phyloP scores from a whole-genome alignment of 176 grass and related monocot species.

The Hyparrhenia diplandra region DNA sequence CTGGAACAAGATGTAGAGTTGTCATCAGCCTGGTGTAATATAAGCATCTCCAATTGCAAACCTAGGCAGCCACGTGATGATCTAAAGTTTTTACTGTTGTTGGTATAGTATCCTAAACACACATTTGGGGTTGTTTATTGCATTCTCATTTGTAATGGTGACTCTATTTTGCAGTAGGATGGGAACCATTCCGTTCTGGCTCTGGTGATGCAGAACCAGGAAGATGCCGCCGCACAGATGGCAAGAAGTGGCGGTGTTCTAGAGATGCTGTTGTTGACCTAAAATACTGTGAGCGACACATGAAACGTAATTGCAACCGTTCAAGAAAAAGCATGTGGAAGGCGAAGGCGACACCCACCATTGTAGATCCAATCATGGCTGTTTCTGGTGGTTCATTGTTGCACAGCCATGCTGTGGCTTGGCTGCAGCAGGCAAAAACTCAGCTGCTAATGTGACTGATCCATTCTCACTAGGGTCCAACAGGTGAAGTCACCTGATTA shows the following conservation, averaged over 20 bases:
- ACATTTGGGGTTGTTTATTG: neutral
- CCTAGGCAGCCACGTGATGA: neutral
- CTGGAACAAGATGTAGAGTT: neutral
- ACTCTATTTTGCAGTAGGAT: constrained; percentile 51
- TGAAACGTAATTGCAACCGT: constrained; percentile 69
- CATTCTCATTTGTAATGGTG: neutral
- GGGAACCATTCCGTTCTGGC: constrained; percentile 51
- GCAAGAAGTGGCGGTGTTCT: constrained; percentile 93
- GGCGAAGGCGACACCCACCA: constrained; percentile 34
- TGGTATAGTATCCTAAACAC: neutral
- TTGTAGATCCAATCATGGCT: constrained; percentile 27
- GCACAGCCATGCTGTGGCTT: constrained; percentile 4
- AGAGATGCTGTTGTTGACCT: constrained; percentile 73
- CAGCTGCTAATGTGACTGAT: constrained; percentile 16
- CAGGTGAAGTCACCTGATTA: constrained; percentile 37
- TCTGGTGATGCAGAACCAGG: constrained; percentile 70
- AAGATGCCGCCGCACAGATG: constrained; percentile 80
- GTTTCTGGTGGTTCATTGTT: constrained; percentile 35
- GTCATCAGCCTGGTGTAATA: neutral
- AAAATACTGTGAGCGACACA: constrained; percentile 93
- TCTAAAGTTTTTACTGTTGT: neutral
- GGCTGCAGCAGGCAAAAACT: constrained; percentile 30
- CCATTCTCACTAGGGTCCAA: constrained; percentile 24
- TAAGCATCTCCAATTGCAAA: neutral
- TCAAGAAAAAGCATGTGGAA: constrained; percentile 99